Evolutionary conservation across 2,329 filamentous ascomycete genomes (phyloP).

Genomic region (Nothopassalora personata): DNA sequence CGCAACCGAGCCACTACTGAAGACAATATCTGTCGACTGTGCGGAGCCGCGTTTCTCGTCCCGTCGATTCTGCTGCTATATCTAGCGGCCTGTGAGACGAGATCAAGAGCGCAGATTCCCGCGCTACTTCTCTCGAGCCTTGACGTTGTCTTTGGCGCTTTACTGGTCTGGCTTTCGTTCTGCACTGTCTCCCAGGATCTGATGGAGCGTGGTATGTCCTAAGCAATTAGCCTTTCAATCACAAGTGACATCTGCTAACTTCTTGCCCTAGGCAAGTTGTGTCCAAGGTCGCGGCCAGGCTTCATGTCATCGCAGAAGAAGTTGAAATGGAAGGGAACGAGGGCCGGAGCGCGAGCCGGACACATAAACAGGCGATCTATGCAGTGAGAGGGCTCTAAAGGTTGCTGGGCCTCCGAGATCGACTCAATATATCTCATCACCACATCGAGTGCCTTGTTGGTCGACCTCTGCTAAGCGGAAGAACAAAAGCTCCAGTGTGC

Average conservation of each 20-base stretch:
- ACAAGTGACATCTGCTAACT: background rate
- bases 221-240: background rate
- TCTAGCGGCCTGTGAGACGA: background rate
- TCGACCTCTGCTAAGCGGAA: too few relatives aligned
- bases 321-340: constrained; percentile 1
- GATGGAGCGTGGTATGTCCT: background rate
- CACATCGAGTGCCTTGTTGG: too few relatives aligned
- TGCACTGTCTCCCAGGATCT: background rate
- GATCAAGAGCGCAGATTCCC: background rate
- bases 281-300: background rate
- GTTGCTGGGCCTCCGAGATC: background rate
- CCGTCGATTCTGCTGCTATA: background rate
- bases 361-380: background rate
- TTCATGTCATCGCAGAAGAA: background rate
- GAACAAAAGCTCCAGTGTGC: too few relatives aligned
- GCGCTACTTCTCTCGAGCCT: background rate
- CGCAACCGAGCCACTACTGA: background rate
- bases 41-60: background rate
- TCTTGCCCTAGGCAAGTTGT: background rate
- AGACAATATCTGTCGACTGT: background rate
- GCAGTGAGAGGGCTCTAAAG: background rate
- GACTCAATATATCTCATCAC: too few relatives aligned
- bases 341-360: background rate
- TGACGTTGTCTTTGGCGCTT: background rate
- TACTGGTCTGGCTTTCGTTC: background rate